Evolutionary conservation across 192 early-diverging fungal genomes (phyloP).

Genomic region (Piromyces finnis): DNA sequence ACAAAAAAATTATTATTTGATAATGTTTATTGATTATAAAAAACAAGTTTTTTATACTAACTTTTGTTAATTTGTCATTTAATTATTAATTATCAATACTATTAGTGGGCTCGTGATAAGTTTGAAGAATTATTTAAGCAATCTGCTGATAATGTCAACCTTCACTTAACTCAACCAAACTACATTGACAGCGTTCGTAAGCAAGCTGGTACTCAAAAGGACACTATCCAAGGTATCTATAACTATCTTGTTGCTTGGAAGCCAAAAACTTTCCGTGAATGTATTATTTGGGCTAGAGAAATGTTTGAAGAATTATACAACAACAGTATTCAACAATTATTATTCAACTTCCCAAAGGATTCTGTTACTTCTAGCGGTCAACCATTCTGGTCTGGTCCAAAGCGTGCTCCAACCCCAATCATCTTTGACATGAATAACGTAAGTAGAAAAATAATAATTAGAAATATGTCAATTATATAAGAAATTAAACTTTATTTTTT

Average conservation of each 20-base stretch:
- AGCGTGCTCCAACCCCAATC: conserved; percentile 75
- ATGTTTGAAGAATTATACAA: conserved; percentile 86
- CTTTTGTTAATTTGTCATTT: too few species aligned
- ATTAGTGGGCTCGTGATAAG: conserved; percentile 94
- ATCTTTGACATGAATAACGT: conserved; percentile 52
- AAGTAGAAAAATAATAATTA: too few species aligned
- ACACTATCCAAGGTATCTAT: conserved; percentile 59
- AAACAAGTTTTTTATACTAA: too few species aligned
- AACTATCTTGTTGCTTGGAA: conserved; percentile 45
- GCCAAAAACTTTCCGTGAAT: conserved; percentile 77
- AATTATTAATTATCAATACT: too few species aligned
- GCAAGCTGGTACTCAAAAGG: conserved; percentile 53
- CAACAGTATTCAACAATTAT: conserved; percentile 83
- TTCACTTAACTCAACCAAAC: conserved; percentile 72
- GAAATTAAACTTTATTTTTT: too few species aligned
- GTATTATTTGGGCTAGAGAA: conserved; percentile 75
- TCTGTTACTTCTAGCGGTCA: conserved; percentile 74
- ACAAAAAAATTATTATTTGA: background rate
- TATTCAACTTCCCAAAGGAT: conserved; percentile 95
- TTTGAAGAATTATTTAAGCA: conserved; percentile 88
- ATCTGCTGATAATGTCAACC: conserved; percentile 86
- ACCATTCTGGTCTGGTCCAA: conserved; percentile 93
- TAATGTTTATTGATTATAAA: too few species aligned
- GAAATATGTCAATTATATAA: too few species aligned
- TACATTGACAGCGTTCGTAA: conserved; percentile 57